phyloP scores from a whole-genome alignment of 179 eudicot species.

The Nepenthes alata region DNA sequence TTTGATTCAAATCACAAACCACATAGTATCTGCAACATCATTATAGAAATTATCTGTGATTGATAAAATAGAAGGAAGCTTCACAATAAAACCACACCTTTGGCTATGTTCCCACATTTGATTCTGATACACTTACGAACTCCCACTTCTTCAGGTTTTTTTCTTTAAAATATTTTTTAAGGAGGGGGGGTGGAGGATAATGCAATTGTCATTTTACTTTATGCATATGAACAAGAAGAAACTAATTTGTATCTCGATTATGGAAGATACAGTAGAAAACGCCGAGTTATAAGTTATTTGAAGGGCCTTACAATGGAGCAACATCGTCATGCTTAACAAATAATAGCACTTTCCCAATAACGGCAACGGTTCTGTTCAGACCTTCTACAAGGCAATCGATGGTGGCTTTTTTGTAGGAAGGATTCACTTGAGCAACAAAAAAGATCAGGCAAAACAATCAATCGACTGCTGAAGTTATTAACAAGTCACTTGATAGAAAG shows the following conservation, averaged over 20 bases:
- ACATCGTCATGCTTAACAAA: conserved; percentile 48
- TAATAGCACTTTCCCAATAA: conserved; percentile 55
- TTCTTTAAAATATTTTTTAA: neutral
- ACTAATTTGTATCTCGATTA: neutral
- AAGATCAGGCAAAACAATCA: neutral
- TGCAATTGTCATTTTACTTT: neutral
- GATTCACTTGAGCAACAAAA: conserved; percentile 31
- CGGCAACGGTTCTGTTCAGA: conserved; percentile 54
- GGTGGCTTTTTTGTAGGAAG: conserved; percentile 43
- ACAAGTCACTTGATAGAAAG: neutral
- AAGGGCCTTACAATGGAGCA: conserved; percentile 58
- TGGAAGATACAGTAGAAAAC: neutral
- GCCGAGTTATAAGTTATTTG: neutral
- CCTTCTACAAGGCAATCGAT: conserved; percentile 57
- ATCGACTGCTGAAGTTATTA: neutral
- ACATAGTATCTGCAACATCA: conserved; percentile 60
- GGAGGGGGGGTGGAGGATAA: neutral
- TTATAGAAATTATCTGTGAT: conserved; percentile 1
- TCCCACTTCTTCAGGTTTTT: too few relatives aligned
- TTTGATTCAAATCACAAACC: conserved; percentile 59
- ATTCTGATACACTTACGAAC: too few relatives aligned
- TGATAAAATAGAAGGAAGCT: neutral
- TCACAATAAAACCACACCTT: neutral
- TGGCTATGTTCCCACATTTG: neutral
- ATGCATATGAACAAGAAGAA: neutral